A percentile compares a stretch with the other conserved stretches of the same genome.
Evolutionary conservation across 306 rosid species (phyloP).

Genomic region (Ammopiptanthus mongolicus): DNA sequence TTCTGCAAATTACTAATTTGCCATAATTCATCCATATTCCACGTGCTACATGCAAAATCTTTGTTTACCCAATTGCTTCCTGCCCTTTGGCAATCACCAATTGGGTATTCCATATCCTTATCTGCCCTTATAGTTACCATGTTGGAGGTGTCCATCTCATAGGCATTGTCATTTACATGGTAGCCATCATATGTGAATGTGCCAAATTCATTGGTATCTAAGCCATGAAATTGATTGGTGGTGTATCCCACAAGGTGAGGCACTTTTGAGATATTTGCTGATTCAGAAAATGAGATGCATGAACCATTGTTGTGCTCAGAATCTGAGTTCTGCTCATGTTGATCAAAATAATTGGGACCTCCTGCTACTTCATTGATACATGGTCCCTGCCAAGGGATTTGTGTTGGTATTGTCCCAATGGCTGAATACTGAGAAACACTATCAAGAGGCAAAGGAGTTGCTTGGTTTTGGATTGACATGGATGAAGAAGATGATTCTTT

Average conservation of each 20-base stretch:
- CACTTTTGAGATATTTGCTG: slow-evolving; percentile 33
- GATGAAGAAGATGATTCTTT: slow-evolving; percentile 31
- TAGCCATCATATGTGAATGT: slow-evolving; percentile 20
- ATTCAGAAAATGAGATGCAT: slow-evolving; percentile 30
- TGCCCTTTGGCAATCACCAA: slow-evolving; percentile 32
- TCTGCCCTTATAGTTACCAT: slow-evolving; percentile 7
- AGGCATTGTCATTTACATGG: slow-evolving; percentile 19
- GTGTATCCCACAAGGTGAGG: slow-evolving; percentile 25
- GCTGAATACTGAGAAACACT: slow-evolving; percentile 21
- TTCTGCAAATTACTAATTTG: slow-evolving; percentile 25
- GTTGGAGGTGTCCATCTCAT: slow-evolving; percentile 37
- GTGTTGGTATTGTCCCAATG: slow-evolving; percentile 7
- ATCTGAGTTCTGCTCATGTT: slow-evolving; percentile 30
- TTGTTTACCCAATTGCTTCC: slow-evolving; percentile 39
- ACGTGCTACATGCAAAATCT: slow-evolving; percentile 35
- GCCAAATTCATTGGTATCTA: slow-evolving; percentile 1
- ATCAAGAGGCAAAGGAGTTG: slow-evolving; percentile 21
- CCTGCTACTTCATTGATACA: slow-evolving; percentile 17
- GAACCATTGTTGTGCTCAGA: slow-evolving; percentile 29
- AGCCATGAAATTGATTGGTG: slow-evolving; percentile 14
- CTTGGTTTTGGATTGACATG: slow-evolving; percentile 25
- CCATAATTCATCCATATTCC: slow-evolving; percentile 55
- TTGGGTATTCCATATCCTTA: slow-evolving; percentile 23
- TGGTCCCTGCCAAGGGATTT: slow-evolving; percentile 21
- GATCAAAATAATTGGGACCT: slow-evolving; percentile 10